Evolutionary conservation across 2,329 filamentous ascomycete species (phyloP), one percentile per base, ranked within the genome.

Genomic region (Hypoxylon sp.): DNA sequence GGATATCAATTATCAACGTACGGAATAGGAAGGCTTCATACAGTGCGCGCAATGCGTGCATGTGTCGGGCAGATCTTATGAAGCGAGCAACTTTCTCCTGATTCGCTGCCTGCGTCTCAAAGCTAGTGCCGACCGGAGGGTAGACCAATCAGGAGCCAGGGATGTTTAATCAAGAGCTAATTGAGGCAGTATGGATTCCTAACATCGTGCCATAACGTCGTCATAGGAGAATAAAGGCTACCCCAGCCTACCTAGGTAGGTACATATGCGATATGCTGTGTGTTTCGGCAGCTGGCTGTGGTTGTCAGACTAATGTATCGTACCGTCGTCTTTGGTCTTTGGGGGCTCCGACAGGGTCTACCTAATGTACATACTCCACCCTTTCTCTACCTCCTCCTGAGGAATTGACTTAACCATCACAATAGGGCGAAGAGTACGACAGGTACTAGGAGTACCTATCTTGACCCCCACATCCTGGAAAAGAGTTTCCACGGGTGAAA

Each of bases 201-300:
- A 55, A 64, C 48, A 59, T 67, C 54, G 55, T 67, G 43, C 64
- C 57, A 67, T 65, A 65, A 57, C 64, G 61, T 67, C 64, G 64
- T 67, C 64, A 67, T 67, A 67, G 64, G 57, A 52, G 53, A 61
- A 57, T 39, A 30, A 59, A 49, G 49, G 44, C 58, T 67, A 52
- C 50, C 43, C 55, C 62, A 62, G 55, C 58, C 55, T 55, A n/a
- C n/a, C n/a, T n/a, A n/a, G n/a, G n/a, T n/a, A n/a, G n/a, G n/a
- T n/a, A 30, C 37, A 55, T 28, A 17, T 20, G 37, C 37, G 37
- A 41, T 41, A 41, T 41, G 17, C 37, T 41, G 37, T 41, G 49
- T 56, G 34, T 47, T 65, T 65, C 65, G 65, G 65, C 62, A 67
- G 49, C 62, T 67, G 17, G 37, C 26, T 58, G 52, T 55, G 56